Evolutionary conservation across 176 grass and related monocot species (phyloP), one percentile per base, ranked within the genome.

Genomic region (Carex littledalei): DNA sequence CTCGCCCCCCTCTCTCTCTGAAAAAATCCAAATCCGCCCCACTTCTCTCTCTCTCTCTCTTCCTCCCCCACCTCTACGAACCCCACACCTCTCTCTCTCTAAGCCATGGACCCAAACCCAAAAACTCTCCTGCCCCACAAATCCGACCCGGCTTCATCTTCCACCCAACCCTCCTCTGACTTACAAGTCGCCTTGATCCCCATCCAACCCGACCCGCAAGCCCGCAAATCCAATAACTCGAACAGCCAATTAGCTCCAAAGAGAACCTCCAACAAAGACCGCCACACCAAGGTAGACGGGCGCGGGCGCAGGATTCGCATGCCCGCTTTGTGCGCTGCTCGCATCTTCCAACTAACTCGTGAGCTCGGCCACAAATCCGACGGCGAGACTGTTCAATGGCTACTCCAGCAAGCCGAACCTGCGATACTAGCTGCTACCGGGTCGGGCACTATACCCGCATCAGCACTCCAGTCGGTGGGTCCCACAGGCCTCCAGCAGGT

Each of bases 201-300:
- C 63, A 62, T 45, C 37, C 79, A 81, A 63, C 31, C 56, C 55
- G 41, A 83, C 37, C 41, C 61, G 6, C 81, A 83, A 45, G 2
- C 59, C 79, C 57, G 63, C 18, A 83, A 83, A 83, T 24, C 62
- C 81, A 83, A 68, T 63, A 83, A 47, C 60, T 2, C 81, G 8
- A 68, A 68, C 61, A 83, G 53, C 61, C 81, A 83, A 83, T 67
- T 83, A 68, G 81, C 81, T 18, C 88, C 88, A 6, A 90, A 86
- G 71, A 54, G 88, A 49, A 90, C 80, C 47, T 90, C 88, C 39
- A 90, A 90, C 88, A 90, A 90, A 80, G 88, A 90, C 53, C 80
- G 88, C 60, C 88, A 90, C 71, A 90, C 88, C 70, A 90, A 90
- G 54, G 88, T 90, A 3, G 88, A 90, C 17, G 88, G 88, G 13